Base-by-base conservation (phyloP, 805 yeast species). In the Millerozyma miso region DNA sequence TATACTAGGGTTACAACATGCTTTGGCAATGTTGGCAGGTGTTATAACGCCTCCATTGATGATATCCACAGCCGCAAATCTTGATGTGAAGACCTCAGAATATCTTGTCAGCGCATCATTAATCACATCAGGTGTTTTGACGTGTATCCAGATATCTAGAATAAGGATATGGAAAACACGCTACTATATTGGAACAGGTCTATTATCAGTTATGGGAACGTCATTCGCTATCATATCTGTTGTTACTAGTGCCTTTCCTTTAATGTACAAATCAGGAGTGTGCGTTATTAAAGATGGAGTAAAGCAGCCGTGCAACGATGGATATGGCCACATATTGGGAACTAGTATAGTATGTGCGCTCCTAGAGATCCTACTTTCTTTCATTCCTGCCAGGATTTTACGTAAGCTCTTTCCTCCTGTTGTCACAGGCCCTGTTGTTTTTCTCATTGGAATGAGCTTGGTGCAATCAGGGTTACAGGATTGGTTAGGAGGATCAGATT, bases 11-110 rank as follows among this genome's bases (percentile, higher is more conserved):
- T 73, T 89, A 48, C 97, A 89, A 67, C 97, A 89, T 59, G 69
- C 95, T 1, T 62, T 89, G 50, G 81, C 97, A 19, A 89, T 90
- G 96, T 67, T 89, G 66, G 97, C 96, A n/a, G 97, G 97, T 55
- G 78, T 89, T 39, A 83, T 85, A 31, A 71, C 93, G 5, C 96
- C 97, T 6, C 91, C 96, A 2, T 65, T 89, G 41, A 69, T 89
- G 50, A 85, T 88, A 38, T 70, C 89, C 0, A 53, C 71, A 8
- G 62, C 76, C 19, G 91, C 91, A 6, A 74, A 85, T 58, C 69
- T 89, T 38, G 66, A 62, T 29, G 52, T 68, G 7, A 71, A 63
- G 0, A 45, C 68, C 3, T 58, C 60, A 34, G 61, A 66, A 41
- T 69, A 69, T 52, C 50, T 69, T 46, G 73, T 69, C 12, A 59